Evolutionary conservation across 768 basidiomycete species (phyloP), one percentile per base, ranked within the genome.

Genomic region (Leccinellum rugosiceps): DNA sequence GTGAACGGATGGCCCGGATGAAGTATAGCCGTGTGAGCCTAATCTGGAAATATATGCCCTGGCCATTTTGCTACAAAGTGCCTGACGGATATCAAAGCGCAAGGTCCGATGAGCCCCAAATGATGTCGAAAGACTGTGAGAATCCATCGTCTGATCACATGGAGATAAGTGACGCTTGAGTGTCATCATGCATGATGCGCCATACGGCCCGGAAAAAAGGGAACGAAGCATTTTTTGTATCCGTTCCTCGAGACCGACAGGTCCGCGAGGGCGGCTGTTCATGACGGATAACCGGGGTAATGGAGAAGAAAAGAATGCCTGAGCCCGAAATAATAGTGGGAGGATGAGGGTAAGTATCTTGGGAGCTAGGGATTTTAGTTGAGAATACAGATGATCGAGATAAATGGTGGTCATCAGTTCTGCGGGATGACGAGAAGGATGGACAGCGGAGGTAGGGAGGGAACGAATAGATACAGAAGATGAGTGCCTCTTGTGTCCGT

Each of bases 291-390:
- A 73, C 8, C 86, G 82, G 41, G 90, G 87, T 15, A 92, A 79
- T 2, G 88, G 83, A 3, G 83, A 79, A 4, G 83, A 76, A 65
- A 82, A 87, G 63, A 82, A 84, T 1, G 86, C 83, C 23, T 88
- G 77, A 21, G 80, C 81, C 17, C 87, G 84, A 65, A 90, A 88
- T n/a, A 92, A 80, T 32, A 87, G 75, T 0, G 87, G 86, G n/a
- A 91, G 75, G 52, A 91, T 83, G 34, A 72, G 63, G 13, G 73
- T 67, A 34, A 90, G 78, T 63, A 80, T 78, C 11, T 70, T 70
- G 7, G 85, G 79, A 6, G 85, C 76, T 15, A 90, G 75, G 15
- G 77, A 78, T 65, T 85, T 86, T 47, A 85, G 72, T 57, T 87
- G 84, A 1, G 80, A 76, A n/a, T 75, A 72, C 11, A 90, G 78